These are phyloP conservation scores for Rhynchospora pubera DNA, from an alignment of 176 grass and related monocot genomes.

Conservation along the genomic window DNA sequence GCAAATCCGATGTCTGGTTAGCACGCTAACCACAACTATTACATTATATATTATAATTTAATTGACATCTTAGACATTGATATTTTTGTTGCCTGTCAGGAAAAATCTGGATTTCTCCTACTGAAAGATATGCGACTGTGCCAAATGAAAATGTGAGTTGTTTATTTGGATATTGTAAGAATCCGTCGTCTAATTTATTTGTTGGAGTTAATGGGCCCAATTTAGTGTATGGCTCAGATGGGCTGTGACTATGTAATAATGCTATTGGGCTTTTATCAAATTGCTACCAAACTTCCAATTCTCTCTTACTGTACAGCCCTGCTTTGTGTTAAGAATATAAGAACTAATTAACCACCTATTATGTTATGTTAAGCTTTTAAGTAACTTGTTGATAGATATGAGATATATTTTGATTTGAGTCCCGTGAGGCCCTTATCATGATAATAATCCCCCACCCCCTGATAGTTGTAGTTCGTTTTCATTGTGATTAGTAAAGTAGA, in stretches of 20 bases:
- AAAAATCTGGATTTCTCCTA: slow-evolving; percentile 40
- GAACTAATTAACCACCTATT: background rate
- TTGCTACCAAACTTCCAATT: background rate
- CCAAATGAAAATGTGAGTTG: slow-evolving; percentile 39
- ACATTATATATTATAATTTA: background rate
- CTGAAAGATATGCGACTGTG: slow-evolving; percentile 48
- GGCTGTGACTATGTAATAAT: too few species aligned
- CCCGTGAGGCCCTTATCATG: too few species aligned
- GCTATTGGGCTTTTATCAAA: too few species aligned
- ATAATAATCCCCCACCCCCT: too few species aligned
- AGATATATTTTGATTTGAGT: too few species aligned
- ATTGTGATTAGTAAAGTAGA: background rate
- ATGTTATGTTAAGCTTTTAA: background rate
- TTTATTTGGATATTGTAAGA: too few species aligned
- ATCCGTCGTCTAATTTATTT: background rate
- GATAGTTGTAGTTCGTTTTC: too few species aligned
- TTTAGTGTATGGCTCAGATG: too few species aligned
- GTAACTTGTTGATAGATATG: too few species aligned
- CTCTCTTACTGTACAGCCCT: background rate
- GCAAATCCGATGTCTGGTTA: slow-evolving; percentile 41
- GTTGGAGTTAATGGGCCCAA: too few species aligned
- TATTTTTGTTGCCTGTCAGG: slow-evolving; percentile 8
- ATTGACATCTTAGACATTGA: background rate
- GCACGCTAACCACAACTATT: background rate
- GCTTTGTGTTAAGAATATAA: background rate